Evolutionary conservation across 805 yeast genomes (phyloP).

Genomic region (Lipomyces oligophaga): DNA sequence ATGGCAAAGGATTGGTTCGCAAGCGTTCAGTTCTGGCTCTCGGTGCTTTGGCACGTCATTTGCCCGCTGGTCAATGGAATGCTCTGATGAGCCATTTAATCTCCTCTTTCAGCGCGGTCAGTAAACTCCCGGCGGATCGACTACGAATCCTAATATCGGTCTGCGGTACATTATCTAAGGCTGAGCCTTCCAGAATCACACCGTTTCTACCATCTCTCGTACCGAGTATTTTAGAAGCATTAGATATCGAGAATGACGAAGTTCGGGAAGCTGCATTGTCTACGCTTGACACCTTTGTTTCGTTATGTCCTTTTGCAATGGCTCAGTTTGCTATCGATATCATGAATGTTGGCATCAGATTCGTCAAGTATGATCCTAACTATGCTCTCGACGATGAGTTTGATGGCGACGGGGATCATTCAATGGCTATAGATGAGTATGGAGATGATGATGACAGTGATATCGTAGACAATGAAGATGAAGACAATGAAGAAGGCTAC

Average conservation of each 20-base stretch:
- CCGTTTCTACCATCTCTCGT: constrained; percentile 21
- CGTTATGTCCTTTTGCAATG: constrained; percentile 40
- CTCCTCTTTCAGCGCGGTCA: constrained; percentile 5
- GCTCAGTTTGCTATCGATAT: constrained; percentile 35
- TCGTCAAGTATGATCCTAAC: constrained; percentile 49
- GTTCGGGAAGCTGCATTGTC: constrained; percentile 50
- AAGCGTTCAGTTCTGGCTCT: constrained; percentile 51
- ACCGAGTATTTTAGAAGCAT: constrained; percentile 32
- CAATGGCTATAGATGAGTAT: constrained; percentile 32
- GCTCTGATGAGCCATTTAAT: constrained; percentile 22
- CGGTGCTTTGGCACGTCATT: constrained; percentile 41
- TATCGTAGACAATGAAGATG: constrained; percentile 47
- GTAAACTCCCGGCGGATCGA: constrained; percentile 13
- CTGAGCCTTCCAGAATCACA: constrained; percentile 28
- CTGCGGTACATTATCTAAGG: constrained; percentile 33
- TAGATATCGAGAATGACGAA: constrained; percentile 37
- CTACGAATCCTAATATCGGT: constrained; percentile 20
- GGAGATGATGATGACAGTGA: constrained; percentile 41
- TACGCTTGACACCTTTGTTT: constrained; percentile 42
- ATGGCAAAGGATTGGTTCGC: constrained; percentile 45
- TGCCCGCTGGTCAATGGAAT: constrained; percentile 34
- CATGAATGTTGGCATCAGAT: constrained; percentile 35
- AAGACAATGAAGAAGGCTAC: constrained; percentile 41
- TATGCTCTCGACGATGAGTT: constrained; percentile 28
- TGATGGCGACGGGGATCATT: constrained; percentile 13